Conservation (phyloP, 345 rosid genomes). For the Eucalyptus polybractea region DNA sequence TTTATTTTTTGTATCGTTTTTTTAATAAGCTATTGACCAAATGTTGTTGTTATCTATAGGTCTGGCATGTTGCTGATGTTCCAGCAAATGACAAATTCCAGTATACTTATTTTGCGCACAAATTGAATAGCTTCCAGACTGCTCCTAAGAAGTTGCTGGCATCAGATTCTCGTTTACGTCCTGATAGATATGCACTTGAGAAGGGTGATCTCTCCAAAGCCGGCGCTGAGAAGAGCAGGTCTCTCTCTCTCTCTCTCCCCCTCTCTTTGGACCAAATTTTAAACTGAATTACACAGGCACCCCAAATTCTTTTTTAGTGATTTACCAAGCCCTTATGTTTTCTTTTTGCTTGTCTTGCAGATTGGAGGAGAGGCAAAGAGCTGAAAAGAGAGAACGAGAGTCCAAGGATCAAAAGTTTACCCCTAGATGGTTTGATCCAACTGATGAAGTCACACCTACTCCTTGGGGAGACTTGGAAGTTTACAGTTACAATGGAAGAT, state of each 20-base stretch:
- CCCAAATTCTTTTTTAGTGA: neutral
- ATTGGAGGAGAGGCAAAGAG: conserved; percentile 74
- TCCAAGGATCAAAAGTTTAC: conserved; percentile 38
- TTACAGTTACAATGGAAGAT: conserved; percentile 57
- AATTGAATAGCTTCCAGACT: conserved; percentile 21
- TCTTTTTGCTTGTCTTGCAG: conserved; percentile 11
- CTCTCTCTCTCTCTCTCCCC: neutral
- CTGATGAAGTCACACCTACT: conserved; percentile 43
- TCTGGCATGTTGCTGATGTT: conserved; percentile 11
- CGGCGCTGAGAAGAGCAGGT: conserved; percentile 23
- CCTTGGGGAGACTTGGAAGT: conserved; percentile 73
- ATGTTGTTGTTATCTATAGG: neutral
- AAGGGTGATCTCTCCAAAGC: conserved; percentile 16
- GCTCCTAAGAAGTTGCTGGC: conserved; percentile 17
- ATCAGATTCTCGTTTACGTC: conserved; percentile 24
- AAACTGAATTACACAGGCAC: neutral
- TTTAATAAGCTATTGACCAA: neutral
- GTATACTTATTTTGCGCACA: conserved; percentile 20
- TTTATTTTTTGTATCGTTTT: neutral
- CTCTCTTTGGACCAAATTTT: neutral
- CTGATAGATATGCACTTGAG: conserved; percentile 24
- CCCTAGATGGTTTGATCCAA: conserved; percentile 65
- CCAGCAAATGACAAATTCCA: conserved; percentile 18
- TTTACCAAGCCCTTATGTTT: neutral
- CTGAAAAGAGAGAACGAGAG: conserved; percentile 57